A percentile compares a stretch with the other conserved stretches of the same genome.
Conservation (phyloP, 2,329 filamentous ascomycete species). For the Ascochyta viciae-villosae region DNA sequence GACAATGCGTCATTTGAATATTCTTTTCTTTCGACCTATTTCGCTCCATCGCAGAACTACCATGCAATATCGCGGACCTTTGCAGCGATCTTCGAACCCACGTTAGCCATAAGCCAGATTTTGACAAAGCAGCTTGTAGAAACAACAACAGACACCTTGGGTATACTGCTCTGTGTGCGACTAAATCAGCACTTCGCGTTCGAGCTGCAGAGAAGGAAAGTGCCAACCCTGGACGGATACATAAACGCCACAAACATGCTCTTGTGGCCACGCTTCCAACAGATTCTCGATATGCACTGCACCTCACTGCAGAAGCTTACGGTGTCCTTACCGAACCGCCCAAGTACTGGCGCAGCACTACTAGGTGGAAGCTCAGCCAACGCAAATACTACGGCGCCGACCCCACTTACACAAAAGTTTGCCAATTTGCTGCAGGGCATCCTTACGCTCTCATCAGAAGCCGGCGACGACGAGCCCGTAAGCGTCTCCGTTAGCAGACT, state of each 20-base stretch:
- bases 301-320: conserved; percentile 76
- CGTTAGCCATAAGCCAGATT: conserved; percentile 80
- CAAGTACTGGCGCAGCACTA: conserved; percentile 43
- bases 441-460: conserved; percentile 82
- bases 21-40: conserved; percentile 89
- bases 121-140: conserved; percentile 79
- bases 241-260: conserved; percentile 96
- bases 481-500: conserved; percentile 79
- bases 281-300: conserved; percentile 91
- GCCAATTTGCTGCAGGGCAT: conserved; percentile 90
- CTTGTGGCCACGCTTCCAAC: conserved; percentile 93
- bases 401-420: conserved; percentile 93
- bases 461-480: conserved; percentile 93
- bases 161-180: conserved; percentile 87
- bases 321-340: conserved; percentile 48
- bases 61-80: conserved; percentile 83
- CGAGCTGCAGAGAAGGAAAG: conserved; percentile 87
- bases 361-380: conserved; percentile 51
- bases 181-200: conserved; percentile 95
- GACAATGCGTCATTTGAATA: conserved; percentile 97
- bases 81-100: conserved; percentile 85
- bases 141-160: conserved; percentile 82
- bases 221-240: conserved; percentile 88
- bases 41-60: conserved; percentile 77
- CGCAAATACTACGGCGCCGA: conserved; percentile 77